Evolutionary conservation across 148 eudicot species (phyloP).

Genomic region (Chenopodium formosanum): DNA sequence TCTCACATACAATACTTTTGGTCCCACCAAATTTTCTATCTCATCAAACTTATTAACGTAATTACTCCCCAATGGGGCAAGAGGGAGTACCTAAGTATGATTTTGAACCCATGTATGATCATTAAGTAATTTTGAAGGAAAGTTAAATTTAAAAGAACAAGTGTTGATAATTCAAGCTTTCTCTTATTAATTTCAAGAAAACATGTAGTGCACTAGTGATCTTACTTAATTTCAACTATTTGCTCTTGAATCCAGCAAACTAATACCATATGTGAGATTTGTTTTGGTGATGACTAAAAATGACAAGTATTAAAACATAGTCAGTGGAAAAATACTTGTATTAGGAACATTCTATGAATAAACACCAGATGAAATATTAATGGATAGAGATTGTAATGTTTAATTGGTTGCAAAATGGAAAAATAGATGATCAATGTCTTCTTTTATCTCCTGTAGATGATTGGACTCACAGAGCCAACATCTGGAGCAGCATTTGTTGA

Average conservation of each 20-base stretch:
- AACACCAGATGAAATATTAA: background rate
- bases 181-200: background rate
- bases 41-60: too few species aligned
- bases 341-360: background rate
- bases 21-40: too few species aligned
- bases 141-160: background rate
- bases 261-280: background rate
- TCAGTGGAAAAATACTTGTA: background rate
- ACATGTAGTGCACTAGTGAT: background rate
- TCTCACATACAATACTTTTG: too few species aligned
- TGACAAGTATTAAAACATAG: background rate
- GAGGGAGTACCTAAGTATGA: too few species aligned
- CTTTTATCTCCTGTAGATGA: conserved; percentile 48
- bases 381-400: background rate
- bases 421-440: background rate
- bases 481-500: conserved; percentile 79
- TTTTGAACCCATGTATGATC: background rate
- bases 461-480: conserved; percentile 83
- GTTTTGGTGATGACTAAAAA: background rate
- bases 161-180: background rate
- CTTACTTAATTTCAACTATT: background rate
- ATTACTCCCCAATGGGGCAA: too few species aligned
- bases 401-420: background rate
- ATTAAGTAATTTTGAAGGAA: background rate
- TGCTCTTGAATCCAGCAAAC: background rate